A percentile compares a stretch with the other conserved stretches of the same genome.
Evolutionary conservation across 345 rosid genomes (phyloP).

Genomic region (Citrus inodora): DNA sequence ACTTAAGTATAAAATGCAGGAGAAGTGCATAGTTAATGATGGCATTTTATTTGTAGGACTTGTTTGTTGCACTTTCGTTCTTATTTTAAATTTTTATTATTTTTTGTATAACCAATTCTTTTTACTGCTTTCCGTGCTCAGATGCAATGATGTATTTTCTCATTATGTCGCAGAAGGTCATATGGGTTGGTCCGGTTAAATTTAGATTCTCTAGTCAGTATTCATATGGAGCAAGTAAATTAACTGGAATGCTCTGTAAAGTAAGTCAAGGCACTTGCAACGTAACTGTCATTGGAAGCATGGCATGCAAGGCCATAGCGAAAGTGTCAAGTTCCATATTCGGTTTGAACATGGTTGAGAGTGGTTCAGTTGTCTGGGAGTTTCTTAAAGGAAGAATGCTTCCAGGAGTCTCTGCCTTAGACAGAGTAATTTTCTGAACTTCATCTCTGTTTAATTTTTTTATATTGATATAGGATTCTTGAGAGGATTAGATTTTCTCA

Average conservation of each 20-base stretch:
- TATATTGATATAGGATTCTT: background rate
- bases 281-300: constrained; percentile 45
- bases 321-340: constrained; percentile 26
- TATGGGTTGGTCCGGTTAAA: constrained; percentile 62
- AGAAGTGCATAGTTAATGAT: background rate
- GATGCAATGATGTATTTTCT: constrained; percentile 9
- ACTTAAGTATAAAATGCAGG: background rate
- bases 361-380: constrained; percentile 58
- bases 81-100: background rate
- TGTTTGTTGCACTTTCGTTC: background rate
- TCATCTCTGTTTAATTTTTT: constrained; percentile 8
- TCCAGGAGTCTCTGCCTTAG: constrained; percentile 59
- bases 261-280: constrained; percentile 35
- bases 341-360: constrained; percentile 32
- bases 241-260: constrained; percentile 37
- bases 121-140: constrained; percentile 1
- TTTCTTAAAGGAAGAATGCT: constrained; percentile 61
- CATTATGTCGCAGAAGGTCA: constrained; percentile 39
- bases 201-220: constrained; percentile 32
- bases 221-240: constrained; percentile 33
- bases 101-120: background rate
- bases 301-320: constrained; percentile 35
- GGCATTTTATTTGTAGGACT: background rate
- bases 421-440: constrained; percentile 41
- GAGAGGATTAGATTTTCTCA: background rate